Evolutionary conservation across 768 basidiomycete genomes (phyloP).

Genomic region (Mycena metata): DNA sequence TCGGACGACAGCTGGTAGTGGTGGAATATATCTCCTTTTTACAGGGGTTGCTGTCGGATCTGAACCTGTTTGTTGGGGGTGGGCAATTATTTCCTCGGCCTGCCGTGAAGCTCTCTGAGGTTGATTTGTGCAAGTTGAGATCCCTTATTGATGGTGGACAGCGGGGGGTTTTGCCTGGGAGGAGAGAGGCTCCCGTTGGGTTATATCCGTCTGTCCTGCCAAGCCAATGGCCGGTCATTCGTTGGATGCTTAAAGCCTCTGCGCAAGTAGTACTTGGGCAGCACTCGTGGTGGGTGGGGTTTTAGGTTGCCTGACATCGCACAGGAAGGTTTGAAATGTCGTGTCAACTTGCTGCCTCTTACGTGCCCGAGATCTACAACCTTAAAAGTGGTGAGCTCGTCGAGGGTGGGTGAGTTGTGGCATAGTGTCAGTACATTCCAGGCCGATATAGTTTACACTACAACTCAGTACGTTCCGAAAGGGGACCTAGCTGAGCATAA

Average conservation of each 20-base stretch:
- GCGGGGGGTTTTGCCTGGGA: background rate
- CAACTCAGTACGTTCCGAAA: too few relatives aligned
- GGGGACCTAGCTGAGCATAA: too few relatives aligned
- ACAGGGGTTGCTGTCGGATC: too few relatives aligned
- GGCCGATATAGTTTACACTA: too few relatives aligned
- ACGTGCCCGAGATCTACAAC: constrained; percentile 17
- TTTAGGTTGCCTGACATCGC: background rate
- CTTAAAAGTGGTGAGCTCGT: constrained; percentile 18
- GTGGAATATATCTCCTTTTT: too few relatives aligned
- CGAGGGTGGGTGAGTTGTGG: constrained; percentile 9
- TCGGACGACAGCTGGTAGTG: too few relatives aligned
- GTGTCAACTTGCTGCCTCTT: background rate
- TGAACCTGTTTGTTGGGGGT: too few relatives aligned
- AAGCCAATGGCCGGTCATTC: background rate
- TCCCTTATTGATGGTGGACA: background rate
- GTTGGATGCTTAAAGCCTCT: background rate
- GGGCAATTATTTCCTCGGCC: too few relatives aligned
- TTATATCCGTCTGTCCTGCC: background rate
- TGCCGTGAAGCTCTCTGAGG: too few relatives aligned
- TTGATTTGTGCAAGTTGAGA: too few relatives aligned
- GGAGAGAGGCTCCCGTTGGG: background rate
- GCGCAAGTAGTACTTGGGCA: background rate
- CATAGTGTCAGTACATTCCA: constrained; percentile 5
- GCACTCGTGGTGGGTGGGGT: background rate
- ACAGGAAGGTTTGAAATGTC: background rate